Conservation (phyloP, 202 grass and related monocot genomes). For the Saccharum hybrid region DNA sequence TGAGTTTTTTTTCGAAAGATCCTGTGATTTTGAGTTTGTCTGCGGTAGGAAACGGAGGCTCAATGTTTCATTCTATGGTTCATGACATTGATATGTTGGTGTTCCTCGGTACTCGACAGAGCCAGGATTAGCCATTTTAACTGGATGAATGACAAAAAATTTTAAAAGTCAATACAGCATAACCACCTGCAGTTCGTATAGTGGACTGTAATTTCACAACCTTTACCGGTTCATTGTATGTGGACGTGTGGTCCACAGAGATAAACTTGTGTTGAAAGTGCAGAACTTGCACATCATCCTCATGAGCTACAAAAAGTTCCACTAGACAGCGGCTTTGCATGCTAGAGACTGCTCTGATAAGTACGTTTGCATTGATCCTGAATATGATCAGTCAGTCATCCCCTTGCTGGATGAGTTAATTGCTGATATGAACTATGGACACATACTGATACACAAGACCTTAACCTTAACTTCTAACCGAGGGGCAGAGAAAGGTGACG, state of each 20-base stretch:
- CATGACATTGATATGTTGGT: not conserved
- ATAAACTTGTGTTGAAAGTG: constrained; percentile 15
- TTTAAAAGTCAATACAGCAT: not conserved
- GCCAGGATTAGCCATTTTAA: not conserved
- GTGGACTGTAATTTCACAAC: not conserved
- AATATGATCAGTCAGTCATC: constrained; percentile 34
- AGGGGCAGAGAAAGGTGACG: not conserved
- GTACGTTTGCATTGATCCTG: constrained; percentile 15
- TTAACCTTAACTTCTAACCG: constrained; percentile 22
- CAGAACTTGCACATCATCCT: constrained; percentile 33
- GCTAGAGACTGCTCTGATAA: constrained; percentile 29
- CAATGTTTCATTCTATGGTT: constrained; percentile 14
- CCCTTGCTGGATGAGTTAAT: constrained; percentile 31
- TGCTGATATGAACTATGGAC: constrained; percentile 55
- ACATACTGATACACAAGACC: constrained; percentile 5
- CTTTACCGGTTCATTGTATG: constrained; percentile 8
- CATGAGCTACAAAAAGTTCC: constrained; percentile 29
- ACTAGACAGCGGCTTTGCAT: constrained; percentile 19
- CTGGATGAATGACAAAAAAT: not conserved
- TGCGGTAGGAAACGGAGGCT: not conserved
- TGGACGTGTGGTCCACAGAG: constrained; percentile 29
- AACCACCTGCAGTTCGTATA: constrained; percentile 32
- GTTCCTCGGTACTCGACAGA: not conserved
- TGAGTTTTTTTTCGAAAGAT: not conserved
- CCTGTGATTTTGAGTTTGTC: not conserved